Base-by-base conservation (phyloP, 2,329 filamentous ascomycete species). In the Penicillium concentricum region DNA sequence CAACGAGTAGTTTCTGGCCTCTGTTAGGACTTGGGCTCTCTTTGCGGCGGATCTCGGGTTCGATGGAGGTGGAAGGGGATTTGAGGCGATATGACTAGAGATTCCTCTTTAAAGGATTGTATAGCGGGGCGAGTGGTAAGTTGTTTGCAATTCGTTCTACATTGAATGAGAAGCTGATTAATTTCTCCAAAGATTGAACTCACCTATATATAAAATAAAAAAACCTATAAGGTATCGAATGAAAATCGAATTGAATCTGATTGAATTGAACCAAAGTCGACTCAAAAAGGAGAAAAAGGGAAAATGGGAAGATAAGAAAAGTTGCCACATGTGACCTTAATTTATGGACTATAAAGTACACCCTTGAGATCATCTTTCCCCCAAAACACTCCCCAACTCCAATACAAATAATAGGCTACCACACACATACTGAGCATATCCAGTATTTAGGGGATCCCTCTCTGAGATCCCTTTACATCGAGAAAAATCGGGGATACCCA, bases 1-100 rank as follows among this genome's bases (percentile, higher is more conserved):
- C 64, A 67, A 63, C 65, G 54, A 54, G 60, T 53, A 57, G 16
- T 44, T 18, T 35, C 38, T 58, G n/a, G 45, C 50, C 43, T 53
- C 30, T 45, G 53, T 42, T 35, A 37, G 35, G 30, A 47, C 51
- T 44, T 47, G 20, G 52, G 47, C 41, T 39, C 45, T 22, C 46
- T 9, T 18, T 34, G 58, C 48, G 54, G 53, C 30, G 49, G 20
- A 42, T n/a, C 15, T 24, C 15, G 18, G 38, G 10, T 7, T 34
- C 20, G 20, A 24, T 44, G 26, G 20, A 22, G n/a, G 15, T 3
- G 13, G 9, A 22, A 7, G n/a, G 26, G 43, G 28, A 35, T 6
- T 20, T 32, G 18, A 32, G 18, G 43, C 12, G 43, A 32, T 32
- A 45, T 30, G 26, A 30, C n/a, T 15, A 26, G 18, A 7, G 43